Evolutionary conservation across 805 yeast genomes (phyloP).

Genomic region (Yamadazyma phyllophila): DNA sequence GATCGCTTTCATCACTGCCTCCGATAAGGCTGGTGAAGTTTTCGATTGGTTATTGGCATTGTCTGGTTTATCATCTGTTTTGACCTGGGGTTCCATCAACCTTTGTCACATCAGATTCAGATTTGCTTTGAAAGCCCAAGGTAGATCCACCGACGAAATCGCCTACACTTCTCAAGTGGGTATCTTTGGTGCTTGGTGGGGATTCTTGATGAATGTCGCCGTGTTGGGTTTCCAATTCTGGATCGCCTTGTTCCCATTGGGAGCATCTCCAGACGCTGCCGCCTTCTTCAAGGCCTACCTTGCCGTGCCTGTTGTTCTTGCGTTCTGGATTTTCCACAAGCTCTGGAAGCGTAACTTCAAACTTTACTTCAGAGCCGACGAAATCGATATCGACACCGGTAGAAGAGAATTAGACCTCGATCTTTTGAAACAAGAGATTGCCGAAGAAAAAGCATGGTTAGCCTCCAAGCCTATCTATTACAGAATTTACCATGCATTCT

Average conservation of each 20-base stretch:
- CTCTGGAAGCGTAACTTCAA: conserved; percentile 42
- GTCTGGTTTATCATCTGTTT: conserved; percentile 47
- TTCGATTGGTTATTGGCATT: conserved; percentile 50
- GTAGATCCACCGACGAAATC: conserved; percentile 66
- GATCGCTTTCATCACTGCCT: conserved; percentile 45
- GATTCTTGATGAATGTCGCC: conserved; percentile 53
- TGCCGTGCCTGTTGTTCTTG: conserved; percentile 60
- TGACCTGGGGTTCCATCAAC: conserved; percentile 51
- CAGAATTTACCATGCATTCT: conserved; percentile 34
- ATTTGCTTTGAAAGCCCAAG: conserved; percentile 61
- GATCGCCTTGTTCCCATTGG: conserved; percentile 73
- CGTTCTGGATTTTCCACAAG: conserved; percentile 58
- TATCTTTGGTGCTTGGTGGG: conserved; percentile 62
- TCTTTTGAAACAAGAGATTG: conserved; percentile 38
- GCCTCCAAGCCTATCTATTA: conserved; percentile 33
- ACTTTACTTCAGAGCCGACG: conserved; percentile 28
- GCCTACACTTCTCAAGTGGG: conserved; percentile 69
- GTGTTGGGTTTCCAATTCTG: conserved; percentile 78
- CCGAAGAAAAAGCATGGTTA: conserved; percentile 35
- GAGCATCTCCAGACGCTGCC: conserved; percentile 43
- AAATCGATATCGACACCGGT: conserved; percentile 38
- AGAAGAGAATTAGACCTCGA: conserved; percentile 39
- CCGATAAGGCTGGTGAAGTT: conserved; percentile 34
- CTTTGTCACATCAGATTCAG: conserved; percentile 48
- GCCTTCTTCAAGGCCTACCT: conserved; percentile 66